These are phyloP conservation scores for Lepraria neglecta DNA, from an alignment of 495 filamentous ascomycete genomes.

Conservation along the genomic window DNA sequence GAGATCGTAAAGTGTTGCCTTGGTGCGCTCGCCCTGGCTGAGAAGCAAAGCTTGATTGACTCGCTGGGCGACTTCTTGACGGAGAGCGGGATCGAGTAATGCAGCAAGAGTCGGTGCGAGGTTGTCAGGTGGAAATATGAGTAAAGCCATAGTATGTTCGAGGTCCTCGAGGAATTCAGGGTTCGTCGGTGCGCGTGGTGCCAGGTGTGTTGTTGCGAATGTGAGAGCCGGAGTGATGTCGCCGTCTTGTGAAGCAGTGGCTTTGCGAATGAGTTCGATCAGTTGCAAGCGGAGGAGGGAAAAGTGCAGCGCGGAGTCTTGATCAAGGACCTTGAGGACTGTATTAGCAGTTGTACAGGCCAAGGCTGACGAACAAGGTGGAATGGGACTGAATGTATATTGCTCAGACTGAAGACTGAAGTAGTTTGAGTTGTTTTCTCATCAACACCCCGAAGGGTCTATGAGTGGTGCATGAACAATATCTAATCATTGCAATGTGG, in stretches of 20 bases:
- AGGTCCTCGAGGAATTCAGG: conserved; percentile 77
- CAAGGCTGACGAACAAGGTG: background rate
- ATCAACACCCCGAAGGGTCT: conserved; percentile 78
- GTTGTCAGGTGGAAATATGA: conserved; percentile 76
- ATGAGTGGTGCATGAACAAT: conserved; percentile 99
- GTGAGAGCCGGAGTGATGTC: conserved; percentile 77
- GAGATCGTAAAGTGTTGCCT: conserved; percentile 73
- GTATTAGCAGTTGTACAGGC: conserved; percentile 24
- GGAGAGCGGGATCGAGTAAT: conserved; percentile 73
- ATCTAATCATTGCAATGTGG: conserved; percentile 79
- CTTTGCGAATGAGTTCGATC: conserved; percentile 82
- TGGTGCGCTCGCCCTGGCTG: conserved; percentile 61
- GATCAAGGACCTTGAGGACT: conserved; percentile 70
- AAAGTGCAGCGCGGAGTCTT: conserved; percentile 79
- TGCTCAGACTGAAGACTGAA: conserved; percentile 96
- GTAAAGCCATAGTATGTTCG: conserved; percentile 84
- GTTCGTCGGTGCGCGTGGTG: conserved; percentile 77
- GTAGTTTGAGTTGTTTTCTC: conserved; percentile 89
- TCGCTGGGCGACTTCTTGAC: conserved; percentile 67
- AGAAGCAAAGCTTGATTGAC: conserved; percentile 85
- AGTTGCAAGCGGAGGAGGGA: conserved; percentile 84
- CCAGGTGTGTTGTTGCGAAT: conserved; percentile 82
- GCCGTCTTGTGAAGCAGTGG: conserved; percentile 53
- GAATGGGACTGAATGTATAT: conserved; percentile 28
- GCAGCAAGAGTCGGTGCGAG: conserved; percentile 68